Evolutionary conservation across 108 stramenopile species (phyloP).

Genomic region (Cyclotella atomus): DNA sequence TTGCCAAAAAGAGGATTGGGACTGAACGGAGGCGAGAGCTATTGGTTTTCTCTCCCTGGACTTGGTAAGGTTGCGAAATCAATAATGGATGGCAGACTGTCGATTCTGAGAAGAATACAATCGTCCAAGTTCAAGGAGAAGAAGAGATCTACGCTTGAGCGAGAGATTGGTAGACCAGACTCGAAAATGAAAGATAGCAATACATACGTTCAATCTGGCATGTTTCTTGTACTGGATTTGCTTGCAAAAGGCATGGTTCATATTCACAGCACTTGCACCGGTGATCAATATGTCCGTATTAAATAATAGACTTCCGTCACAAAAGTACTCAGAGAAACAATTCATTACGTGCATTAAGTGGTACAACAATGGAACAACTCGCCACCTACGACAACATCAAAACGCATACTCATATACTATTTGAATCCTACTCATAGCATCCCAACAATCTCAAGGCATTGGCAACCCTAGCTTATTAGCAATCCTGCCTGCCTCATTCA

Average conservation of each 20-base stretch:
- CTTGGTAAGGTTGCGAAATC: constrained; percentile 42
- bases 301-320: background rate
- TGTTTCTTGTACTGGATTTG: constrained; percentile 35
- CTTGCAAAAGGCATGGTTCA: constrained; percentile 32
- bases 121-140: constrained; percentile 36
- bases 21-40: constrained; percentile 23
- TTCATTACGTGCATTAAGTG: background rate
- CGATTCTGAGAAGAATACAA: constrained; percentile 29
- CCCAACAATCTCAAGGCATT: background rate
- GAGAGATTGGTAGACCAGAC: constrained; percentile 21
- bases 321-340: no score
- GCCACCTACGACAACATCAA: background rate
- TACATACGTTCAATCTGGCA: constrained; percentile 30
- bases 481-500: constrained; percentile 39
- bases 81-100: constrained; percentile 28
- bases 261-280: constrained; percentile 28
- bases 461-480: constrained; percentile 43
- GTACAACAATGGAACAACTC: background rate
- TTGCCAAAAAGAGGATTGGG: constrained; percentile 34
- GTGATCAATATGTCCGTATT: constrained; percentile 31
- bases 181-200: constrained; percentile 1
- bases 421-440: background rate
- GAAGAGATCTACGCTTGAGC: constrained; percentile 35
- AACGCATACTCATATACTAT: background rate
- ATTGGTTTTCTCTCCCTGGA: constrained; percentile 51